These are phyloP conservation scores for Hirsutella minnesotensis DNA, from an alignment of 2,329 filamentous ascomycete genomes.

Conservation along the genomic window DNA sequence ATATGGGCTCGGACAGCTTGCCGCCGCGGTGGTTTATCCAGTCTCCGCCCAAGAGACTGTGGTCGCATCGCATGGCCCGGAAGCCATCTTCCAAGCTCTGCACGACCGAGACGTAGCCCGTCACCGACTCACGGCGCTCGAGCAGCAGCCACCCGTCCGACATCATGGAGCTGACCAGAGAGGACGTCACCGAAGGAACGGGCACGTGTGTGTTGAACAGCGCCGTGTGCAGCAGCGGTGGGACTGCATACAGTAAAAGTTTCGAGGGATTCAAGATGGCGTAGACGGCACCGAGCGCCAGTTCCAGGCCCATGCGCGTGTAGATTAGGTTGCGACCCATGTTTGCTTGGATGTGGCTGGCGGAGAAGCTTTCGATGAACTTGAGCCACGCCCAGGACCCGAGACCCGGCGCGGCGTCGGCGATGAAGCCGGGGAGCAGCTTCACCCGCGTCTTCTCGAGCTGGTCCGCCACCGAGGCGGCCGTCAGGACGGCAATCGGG, in stretches of 20 bases:
- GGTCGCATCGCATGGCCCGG: constrained; percentile 80
- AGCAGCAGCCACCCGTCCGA: constrained; percentile 61
- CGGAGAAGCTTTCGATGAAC: constrained; percentile 29
- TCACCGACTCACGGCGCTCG: constrained; percentile 73
- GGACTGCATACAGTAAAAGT: constrained; percentile 53
- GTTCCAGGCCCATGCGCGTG: constrained; percentile 61
- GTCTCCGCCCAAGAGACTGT: constrained; percentile 85
- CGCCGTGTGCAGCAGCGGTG: constrained; percentile 60
- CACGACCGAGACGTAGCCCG: constrained; percentile 84
- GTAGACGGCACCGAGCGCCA: constrained; percentile 54
- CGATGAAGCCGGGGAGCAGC: constrained; percentile 41
- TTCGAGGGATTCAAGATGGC: constrained; percentile 57
- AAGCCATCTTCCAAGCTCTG: constrained; percentile 63
- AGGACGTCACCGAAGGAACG: constrained; percentile 43
- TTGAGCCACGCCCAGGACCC: constrained; percentile 55
- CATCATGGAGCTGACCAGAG: constrained; percentile 55
- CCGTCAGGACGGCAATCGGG: constrained; percentile 52
- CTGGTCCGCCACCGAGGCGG: constrained; percentile 50
- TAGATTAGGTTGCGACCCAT: constrained; percentile 53
- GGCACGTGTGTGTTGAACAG: constrained; percentile 65
- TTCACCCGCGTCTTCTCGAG: constrained; percentile 50
- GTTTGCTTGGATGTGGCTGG: constrained; percentile 28
- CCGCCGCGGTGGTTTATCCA: constrained; percentile 54
- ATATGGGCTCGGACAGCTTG: constrained; percentile 70
- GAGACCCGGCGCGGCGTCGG: constrained; percentile 53